These are phyloP conservation scores for Fusarium sp. DNA, from an alignment of 2,329 filamentous ascomycete species.

Conservation along the genomic window DNA sequence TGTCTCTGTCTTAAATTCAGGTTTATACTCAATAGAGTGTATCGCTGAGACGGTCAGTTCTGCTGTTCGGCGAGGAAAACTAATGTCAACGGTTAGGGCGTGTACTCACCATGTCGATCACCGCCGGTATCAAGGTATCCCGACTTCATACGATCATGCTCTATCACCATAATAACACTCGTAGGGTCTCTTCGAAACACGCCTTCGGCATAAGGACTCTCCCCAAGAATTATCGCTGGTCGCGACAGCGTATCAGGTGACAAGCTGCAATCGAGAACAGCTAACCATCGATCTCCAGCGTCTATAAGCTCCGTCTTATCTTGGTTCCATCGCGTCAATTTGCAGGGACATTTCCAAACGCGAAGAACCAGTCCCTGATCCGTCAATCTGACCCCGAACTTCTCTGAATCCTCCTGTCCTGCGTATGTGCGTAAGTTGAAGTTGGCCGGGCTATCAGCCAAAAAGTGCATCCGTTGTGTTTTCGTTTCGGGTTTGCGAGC, in stretches of 20 bases:
- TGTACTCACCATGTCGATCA: constrained; percentile 31
- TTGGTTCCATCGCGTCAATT: constrained; percentile 39
- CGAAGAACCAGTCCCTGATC: constrained; percentile 43
- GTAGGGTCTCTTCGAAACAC: constrained; percentile 40
- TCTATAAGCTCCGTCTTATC: constrained; percentile 42
- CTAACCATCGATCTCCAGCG: constrained; percentile 41
- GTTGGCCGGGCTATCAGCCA: constrained; percentile 44
- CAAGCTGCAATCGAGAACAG: constrained; percentile 48
- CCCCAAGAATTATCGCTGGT: constrained; percentile 44
- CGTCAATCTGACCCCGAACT: constrained; percentile 43
- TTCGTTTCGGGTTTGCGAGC: constrained; percentile 28
- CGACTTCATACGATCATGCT: constrained; percentile 42
- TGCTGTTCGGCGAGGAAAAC: background rate
- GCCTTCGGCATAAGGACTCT: constrained; percentile 38
- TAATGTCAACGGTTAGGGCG: background rate
- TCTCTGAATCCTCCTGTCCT: constrained; percentile 43
- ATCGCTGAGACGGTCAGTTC: constrained; percentile 38
- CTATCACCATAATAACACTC: constrained; percentile 47
- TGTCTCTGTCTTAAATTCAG: constrained; percentile 45
- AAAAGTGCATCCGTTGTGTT: constrained; percentile 41
- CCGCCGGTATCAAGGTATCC: constrained; percentile 40
- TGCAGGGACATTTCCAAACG: constrained; percentile 47
- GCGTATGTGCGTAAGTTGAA: constrained; percentile 46
- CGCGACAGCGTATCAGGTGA: constrained; percentile 46
- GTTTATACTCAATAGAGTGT: constrained; percentile 46